A percentile compares a stretch with the other conserved stretches of the same genome.
phyloP scores from a whole-genome alignment of 129 eudicot species.

The Tagetes erecta region DNA sequence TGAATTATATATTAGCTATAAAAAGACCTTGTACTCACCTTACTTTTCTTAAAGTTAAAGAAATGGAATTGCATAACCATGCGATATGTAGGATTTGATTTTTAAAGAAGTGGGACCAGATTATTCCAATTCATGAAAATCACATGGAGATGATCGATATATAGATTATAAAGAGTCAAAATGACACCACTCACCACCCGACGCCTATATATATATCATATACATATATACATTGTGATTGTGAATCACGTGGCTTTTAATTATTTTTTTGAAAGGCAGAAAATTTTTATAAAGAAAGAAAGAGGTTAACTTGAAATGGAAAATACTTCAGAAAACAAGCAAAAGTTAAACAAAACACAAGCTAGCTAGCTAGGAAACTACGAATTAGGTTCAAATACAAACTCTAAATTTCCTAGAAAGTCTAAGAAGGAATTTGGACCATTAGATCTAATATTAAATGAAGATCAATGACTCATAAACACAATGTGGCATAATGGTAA shows the following conservation, averaged over 20 bases:
- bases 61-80: neutral
- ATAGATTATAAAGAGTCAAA: neutral
- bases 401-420: too few species aligned
- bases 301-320: too few species aligned
- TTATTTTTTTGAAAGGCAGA: too few species aligned
- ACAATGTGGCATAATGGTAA: too few species aligned
- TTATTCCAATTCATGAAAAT: slow-evolving; percentile 1
- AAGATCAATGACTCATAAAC: too few species aligned
- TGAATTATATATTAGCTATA: neutral
- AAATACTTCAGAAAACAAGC: too few species aligned
- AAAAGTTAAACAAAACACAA: too few species aligned
- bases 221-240: neutral
- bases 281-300: too few species aligned
- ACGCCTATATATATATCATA: neutral
- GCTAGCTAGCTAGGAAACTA: too few species aligned
- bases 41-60: slow-evolving; percentile 6
- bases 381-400: too few species aligned
- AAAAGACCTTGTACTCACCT: slow-evolving; percentile 5
- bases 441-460: too few species aligned
- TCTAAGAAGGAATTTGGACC: too few species aligned
- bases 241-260: slow-evolving; percentile 6
- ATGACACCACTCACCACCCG: slow-evolving; percentile 12
- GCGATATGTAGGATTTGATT: neutral
- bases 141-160: neutral
- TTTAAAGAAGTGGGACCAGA: neutral